Base-by-base conservation (phyloP, 345 rosid species). In the Hypericum androsaemum region DNA sequence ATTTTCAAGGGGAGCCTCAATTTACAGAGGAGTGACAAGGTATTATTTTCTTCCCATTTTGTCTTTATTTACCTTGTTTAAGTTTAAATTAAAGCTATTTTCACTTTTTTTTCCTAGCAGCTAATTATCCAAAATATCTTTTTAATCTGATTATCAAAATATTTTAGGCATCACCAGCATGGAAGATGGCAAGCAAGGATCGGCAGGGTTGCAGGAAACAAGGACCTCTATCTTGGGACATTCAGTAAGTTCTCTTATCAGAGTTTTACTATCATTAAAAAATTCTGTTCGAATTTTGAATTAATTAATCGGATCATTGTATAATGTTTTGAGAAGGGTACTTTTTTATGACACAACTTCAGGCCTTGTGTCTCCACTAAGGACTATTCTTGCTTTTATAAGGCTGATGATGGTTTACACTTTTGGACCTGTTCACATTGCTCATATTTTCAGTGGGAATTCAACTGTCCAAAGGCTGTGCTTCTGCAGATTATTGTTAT, bases 171-270 rank as follows among this genome's bases (percentile, higher is more conserved):
- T 71, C 94, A 84, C 53, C 94, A 84, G 62, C 94, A 84, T 66
- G 94, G 94, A 15, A 77, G 94, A 59, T 84, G 94, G 94, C 94
- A 84, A 73, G 89, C 94, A 47, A 69, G 94, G 64, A 84, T 84
- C 10, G 94, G 94, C 17, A 78, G 94, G 39, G 94, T 84, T 47
- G 88, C 94, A 6, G 94, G 94, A 60, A 84, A 84, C 79, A 84
- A 84, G 62, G 94, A 84, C 61, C 94, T 84, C 62, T 84, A 84
- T 64, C 94, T 84, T 10, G 94, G 94, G 59, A 84, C 94, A 15
- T 84, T 84, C 65, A 76, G 94, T 84, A 55, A n/a, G 71, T 83
- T 76, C 12, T 45, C 48, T 58, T 36, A 55, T 53, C 40, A 2
- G 10, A 5, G 39, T 5, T 12, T 53, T 28, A 37, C 7, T n/a